phyloP scores from a whole-genome alignment of 176 grass and related monocot species.

The Musa troglodytarum region DNA sequence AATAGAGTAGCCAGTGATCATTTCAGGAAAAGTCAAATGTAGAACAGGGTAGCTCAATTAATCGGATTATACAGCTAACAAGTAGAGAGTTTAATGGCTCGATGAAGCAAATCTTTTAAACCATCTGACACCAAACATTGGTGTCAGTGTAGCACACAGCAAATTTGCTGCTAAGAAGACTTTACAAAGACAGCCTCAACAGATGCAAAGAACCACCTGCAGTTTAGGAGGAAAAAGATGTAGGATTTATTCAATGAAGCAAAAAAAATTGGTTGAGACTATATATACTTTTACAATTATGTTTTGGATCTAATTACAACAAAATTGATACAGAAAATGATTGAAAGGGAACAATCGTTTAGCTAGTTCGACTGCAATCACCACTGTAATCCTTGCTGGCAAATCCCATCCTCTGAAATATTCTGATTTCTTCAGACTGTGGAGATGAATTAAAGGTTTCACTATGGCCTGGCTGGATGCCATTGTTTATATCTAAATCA shows the following conservation, averaged over 20 bases:
- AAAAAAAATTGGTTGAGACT: slow-evolving; percentile 4
- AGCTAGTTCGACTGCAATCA: slow-evolving; percentile 58
- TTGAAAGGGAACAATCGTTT: slow-evolving; percentile 19
- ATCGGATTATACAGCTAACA: too few relatives aligned
- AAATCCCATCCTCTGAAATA: slow-evolving; percentile 82
- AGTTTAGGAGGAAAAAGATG: background rate
- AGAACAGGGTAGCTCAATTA: too few relatives aligned
- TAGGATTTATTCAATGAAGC: background rate
- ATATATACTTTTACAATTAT: background rate
- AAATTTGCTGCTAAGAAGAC: background rate
- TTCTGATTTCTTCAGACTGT: slow-evolving; percentile 78
- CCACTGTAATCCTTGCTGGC: slow-evolving; percentile 59
- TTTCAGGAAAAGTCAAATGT: too few relatives aligned
- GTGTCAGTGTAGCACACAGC: too few relatives aligned
- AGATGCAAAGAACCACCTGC: background rate
- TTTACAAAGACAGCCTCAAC: background rate
- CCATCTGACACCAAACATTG: too few relatives aligned
- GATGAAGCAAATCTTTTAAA: too few relatives aligned
- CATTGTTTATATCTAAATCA: slow-evolving; percentile 83
- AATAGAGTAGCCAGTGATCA: too few relatives aligned
- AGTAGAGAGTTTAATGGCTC: too few relatives aligned
- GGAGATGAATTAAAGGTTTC: slow-evolving; percentile 71
- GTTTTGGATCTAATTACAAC: slow-evolving; percentile 4
- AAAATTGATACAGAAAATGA: slow-evolving; percentile 3
- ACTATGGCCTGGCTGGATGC: slow-evolving; percentile 68